Base-by-base conservation (phyloP, 352 stramenopile species). In the Globisporangium recalcitrans region DNA sequence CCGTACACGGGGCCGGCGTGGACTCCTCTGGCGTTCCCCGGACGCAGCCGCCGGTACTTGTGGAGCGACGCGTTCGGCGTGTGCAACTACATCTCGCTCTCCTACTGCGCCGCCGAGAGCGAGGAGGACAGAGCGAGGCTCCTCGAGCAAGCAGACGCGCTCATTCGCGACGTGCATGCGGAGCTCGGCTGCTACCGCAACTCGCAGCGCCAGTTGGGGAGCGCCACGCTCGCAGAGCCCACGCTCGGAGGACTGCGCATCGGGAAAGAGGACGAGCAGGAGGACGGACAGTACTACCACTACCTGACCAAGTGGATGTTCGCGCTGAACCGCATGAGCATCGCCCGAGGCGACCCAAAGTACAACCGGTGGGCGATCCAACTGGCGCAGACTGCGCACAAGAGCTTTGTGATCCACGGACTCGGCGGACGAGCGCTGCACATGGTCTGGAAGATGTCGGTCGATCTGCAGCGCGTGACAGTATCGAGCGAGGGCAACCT, bases 231-330 rank as follows among this genome's bases (percentile, higher is more conserved):
- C 4, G 31, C 34, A 10, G 27, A 58, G 22, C 70, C 70, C 10
- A 68, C 59, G 26, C 55, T 36, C 2, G 70, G 70, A 14, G 70
- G 70, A 3, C 64, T 77, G 11, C 67, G 70, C 46, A 77, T 77
- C 47, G 70, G 70, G 56, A 77, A 77, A 51, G 62, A 67, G 10
- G 60, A 71, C 31, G 59, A 63, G 7, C 24, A 63, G 9, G 70
- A 77, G 24, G 70, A 77, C 58, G 70, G 70, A 10, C 70, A 77
- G 67, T 77, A 77, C 51, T 74, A 70, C 31, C 70, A 77, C 63
- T 77, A 77, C 46, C 48, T 77, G 29, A 77, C 67, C 56, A 77
- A 77, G 51, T 77, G 70, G 70, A 77, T 77, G 67, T 77, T 77
- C 34, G 70, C 70, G 27, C 57, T 77, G 29, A 67, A 63, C 9